Percentiles rank a stretch among this genome's conserved stretches.
Conservation (phyloP, 2,329 filamentous ascomycete species). For the Fusarium brachygibbosum region DNA sequence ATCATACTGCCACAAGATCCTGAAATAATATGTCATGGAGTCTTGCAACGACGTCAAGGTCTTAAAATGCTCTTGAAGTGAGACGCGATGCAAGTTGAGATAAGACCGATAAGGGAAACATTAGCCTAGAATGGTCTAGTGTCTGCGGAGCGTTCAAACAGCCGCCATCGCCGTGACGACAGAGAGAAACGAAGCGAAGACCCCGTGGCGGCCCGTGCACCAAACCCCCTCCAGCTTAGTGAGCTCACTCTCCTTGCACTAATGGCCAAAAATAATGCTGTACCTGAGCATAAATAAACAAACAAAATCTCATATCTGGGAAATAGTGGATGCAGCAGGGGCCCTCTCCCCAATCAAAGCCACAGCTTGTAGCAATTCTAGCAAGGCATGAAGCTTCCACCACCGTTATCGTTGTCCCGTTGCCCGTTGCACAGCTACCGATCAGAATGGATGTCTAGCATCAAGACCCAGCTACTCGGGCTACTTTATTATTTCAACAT, state of each 20-base stretch:
- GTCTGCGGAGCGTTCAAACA: conserved; percentile 26
- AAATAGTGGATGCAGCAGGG: conserved; percentile 35
- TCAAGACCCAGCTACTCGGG: conserved; percentile 31
- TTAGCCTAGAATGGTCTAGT: conserved; percentile 10
- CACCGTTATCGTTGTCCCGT: conserved; percentile 45
- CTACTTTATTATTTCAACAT: conserved; percentile 45
- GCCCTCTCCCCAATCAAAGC: conserved; percentile 35
- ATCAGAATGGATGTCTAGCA: conserved; percentile 29
- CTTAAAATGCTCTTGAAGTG: conserved; percentile 29
- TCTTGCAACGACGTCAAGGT: conserved; percentile 22
- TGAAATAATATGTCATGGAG: background rate
- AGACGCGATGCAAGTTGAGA: conserved; percentile 43
- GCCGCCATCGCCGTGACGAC: conserved; percentile 54
- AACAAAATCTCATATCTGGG: conserved; percentile 51
- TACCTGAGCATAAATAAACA: conserved; percentile 54
- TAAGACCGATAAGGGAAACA: conserved; percentile 19
- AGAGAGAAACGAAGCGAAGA: conserved; percentile 28
- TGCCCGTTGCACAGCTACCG: conserved; percentile 50
- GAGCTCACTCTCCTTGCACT: conserved; percentile 38
- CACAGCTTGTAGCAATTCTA: conserved; percentile 32
- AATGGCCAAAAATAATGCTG: conserved; percentile 46
- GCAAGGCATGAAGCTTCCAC: conserved; percentile 36
- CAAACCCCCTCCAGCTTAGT: conserved; percentile 38
- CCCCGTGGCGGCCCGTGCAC: conserved; percentile 44
- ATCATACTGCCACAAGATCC: background rate